Conservation (phyloP, 129 eudicot species). For the Pulicaria dysenterica region DNA sequence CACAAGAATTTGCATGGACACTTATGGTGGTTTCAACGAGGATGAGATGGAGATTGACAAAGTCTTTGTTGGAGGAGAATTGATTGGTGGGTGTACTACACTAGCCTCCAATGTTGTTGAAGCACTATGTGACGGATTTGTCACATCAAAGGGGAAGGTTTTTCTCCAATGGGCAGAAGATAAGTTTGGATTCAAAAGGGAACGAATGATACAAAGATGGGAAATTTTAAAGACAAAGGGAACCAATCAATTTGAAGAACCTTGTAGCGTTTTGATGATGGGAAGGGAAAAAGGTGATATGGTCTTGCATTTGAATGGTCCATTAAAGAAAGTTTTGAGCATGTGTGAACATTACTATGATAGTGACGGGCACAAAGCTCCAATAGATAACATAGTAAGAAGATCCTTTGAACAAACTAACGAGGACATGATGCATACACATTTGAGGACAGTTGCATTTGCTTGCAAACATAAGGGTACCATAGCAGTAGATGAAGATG, state of each 20-base stretch:
- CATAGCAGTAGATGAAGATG: conserved; percentile 14
- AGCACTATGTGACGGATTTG: conserved; percentile 40
- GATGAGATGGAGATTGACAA: conserved; percentile 28
- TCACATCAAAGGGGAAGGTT: conserved; percentile 5
- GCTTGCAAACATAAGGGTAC: conserved; percentile 5
- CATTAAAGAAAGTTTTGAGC: conserved; percentile 6
- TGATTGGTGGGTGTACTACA: conserved; percentile 26
- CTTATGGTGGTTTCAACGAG: conserved; percentile 31
- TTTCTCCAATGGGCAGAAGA: conserved; percentile 13
- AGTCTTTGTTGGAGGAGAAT: conserved; percentile 28
- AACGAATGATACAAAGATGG: not conserved
- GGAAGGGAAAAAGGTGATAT: not conserved
- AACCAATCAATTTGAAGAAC: too few species aligned
- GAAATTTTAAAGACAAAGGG: too few species aligned
- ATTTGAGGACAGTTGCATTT: conserved; percentile 27
- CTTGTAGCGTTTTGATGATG: not conserved
- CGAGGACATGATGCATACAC: not conserved
- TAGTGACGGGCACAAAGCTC: conserved; percentile 22
- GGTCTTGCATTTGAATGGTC: conserved; percentile 25
- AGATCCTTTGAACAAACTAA: not conserved
- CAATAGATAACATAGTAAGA: conserved; percentile 20
- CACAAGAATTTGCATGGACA: conserved; percentile 37
- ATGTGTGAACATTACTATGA: conserved; percentile 40
- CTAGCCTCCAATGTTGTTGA: conserved; percentile 32
- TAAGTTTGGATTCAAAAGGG: conserved; percentile 23